Base-by-base conservation (phyloP, 2,329 filamentous ascomycete species). In the Colletotrichum liaoningense region DNA sequence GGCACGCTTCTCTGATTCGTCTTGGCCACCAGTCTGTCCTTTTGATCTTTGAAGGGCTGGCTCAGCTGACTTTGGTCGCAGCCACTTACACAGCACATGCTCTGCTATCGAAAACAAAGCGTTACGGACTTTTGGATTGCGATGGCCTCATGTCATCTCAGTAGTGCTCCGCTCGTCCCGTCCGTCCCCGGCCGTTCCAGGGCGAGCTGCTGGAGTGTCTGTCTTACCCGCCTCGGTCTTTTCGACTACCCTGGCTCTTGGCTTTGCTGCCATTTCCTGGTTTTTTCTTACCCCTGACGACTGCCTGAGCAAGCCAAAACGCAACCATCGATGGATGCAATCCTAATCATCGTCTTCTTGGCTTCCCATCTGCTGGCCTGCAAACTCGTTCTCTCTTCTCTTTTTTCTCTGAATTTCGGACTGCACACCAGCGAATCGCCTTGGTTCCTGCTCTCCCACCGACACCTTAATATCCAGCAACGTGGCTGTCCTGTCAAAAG, bases 1-100 rank as follows among this genome's bases (percentile, higher is more conserved):
- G 57, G 63, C 70, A 75, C 67, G 73, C 71, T 67, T 59, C 63
- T 62, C 57, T 55, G 73, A 75, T 74, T 69, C 63, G 73, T 67
- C 56, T 67, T 56, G 16, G 67, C 60, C 66, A 70, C 67, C 63
- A 71, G 59, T 60, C 19, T 19, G 30, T 74, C 55, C 42, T 22
- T 49, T 49, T 49, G 6, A 12, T n/a, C 42, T 49, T 49, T 49
- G 42, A 49, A 49, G 19, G 19, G 42, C 19, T 33, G 11, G 60
- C 49, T 26, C 28, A n/a, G 42, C 24, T 54, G 42, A 52, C 46
- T 57, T 3, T n/a, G 33, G 35, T 52, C 26, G 8, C 46, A 38
- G 19, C 24, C 9, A 19, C 22, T 33, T 24, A 35, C 7, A 19
- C 24, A 52, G 16, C 56, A 19, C 35, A 49, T 57, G 49, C 28